Conservation (phyloP, 129 eudicot species). For the Chrysanthemum seticuspe region DNA sequence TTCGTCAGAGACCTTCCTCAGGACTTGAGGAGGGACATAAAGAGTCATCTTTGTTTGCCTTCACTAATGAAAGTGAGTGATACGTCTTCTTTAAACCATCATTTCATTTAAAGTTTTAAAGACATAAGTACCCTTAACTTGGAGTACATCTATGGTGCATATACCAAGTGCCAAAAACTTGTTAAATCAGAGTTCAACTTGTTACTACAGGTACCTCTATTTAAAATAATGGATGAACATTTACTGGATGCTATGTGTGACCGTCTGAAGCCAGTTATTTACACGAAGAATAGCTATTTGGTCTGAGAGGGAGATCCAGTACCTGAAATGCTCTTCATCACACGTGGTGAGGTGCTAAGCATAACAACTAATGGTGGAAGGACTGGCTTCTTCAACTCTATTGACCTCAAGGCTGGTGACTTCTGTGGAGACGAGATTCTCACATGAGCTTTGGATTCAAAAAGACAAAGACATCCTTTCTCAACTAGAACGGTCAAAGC, state of each 20-base stretch:
- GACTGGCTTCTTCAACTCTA: constrained; percentile 50
- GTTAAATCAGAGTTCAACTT: no score
- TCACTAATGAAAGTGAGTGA: constrained; percentile 55
- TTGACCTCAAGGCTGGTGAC: constrained; percentile 49
- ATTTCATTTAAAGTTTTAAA: no score
- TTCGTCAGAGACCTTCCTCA: constrained; percentile 64
- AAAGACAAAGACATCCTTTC: constrained; percentile 40
- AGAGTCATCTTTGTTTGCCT: constrained; percentile 70
- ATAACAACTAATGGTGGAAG: constrained; percentile 55
- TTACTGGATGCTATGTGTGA: constrained; percentile 72
- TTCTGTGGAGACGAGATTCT: constrained; percentile 87
- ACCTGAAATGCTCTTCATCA: constrained; percentile 67
- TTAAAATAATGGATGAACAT: constrained; percentile 60
- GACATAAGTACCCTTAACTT: not conserved
- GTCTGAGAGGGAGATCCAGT: constrained; percentile 74
- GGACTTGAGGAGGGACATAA: constrained; percentile 68
- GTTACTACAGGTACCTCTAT: constrained; percentile 58
- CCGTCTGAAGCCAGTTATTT: constrained; percentile 56
- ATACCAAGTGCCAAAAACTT: not conserved
- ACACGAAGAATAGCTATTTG: constrained; percentile 46
- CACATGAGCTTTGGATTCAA: constrained; percentile 68
- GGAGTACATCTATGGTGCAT: not conserved
- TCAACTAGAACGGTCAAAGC: constrained; percentile 62
- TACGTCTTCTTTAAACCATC: not conserved
- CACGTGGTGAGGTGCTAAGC: constrained; percentile 48